Evolutionary conservation across 2,329 filamentous ascomycete genomes (phyloP), one percentile per base, ranked within the genome.

Genomic region (Sarocladium oryzae): DNA sequence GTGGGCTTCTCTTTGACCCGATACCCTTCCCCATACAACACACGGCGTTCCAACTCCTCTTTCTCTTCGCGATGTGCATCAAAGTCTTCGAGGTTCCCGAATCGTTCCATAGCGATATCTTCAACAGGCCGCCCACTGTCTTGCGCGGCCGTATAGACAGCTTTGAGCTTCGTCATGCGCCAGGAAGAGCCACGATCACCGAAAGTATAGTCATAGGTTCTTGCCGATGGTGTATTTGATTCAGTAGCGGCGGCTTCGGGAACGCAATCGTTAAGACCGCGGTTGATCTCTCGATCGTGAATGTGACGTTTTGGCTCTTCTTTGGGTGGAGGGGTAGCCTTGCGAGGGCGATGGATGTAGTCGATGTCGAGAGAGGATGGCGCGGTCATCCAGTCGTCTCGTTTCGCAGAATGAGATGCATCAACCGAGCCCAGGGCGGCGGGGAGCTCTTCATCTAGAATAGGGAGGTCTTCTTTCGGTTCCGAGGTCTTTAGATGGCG

Each of bases 371-470:
- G 70, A 0, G 85, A 82, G 0, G 88, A 88, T 0, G 92, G 90
- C 0, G 86, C 86, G 54, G 90, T 85, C 93, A 99, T 99, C 91
- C 95, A 99, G 0, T 86, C 81, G 66, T 97, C 93, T 56, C 95
- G 82, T 57, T 84, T 78, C 20, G 36, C 23, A 11, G 41, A 41
- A 53, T 62, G 66, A 4, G 61, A 40, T 0, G 54, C 48, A 6
- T 62, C 58, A 2, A 62, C 55, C 0, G 56, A 15, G 6, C 65
- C 59, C 56, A 66, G 55, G 15, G 55, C 54, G 26, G 60, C 54
- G 15, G 63, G 54, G 30, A 72, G 70, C 55, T 76, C 74, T 20
- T 81, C 77, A 32, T 80, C 71, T 1, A 75, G 77, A 3, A 76
- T 57, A 2, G 76, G 76, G 0, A 76, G 59, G 52, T 80, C 75